Evolutionary conservation across 139 green algal genomes (phyloP).

Genomic region (Micractinium sp.): DNA sequence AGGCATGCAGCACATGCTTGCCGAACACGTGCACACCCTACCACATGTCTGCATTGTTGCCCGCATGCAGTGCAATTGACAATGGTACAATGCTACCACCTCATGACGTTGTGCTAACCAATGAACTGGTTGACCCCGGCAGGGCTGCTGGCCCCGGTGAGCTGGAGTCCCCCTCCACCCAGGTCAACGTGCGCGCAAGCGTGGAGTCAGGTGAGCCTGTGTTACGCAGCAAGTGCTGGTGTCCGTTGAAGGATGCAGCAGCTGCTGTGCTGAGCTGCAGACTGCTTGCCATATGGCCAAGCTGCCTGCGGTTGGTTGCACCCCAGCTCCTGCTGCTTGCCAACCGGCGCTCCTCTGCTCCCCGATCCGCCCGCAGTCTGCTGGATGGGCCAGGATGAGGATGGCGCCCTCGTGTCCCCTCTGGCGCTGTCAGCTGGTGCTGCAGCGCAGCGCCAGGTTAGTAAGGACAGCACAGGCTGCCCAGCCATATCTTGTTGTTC

Average conservation of each 20-base stretch:
- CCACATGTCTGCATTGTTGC: neutral
- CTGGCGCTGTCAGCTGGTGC: conserved; percentile 9
- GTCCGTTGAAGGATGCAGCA: neutral
- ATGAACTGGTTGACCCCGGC: neutral
- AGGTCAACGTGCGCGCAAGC: neutral
- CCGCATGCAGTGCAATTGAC: neutral
- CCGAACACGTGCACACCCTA: too few relatives aligned
- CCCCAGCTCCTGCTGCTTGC: too few relatives aligned
- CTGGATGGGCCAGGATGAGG: conserved; percentile 13
- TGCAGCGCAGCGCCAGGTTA: neutral
- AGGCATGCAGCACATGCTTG: too few relatives aligned
- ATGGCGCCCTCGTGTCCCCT: neutral
- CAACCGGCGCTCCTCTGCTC: too few relatives aligned
- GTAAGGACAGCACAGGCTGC: neutral
- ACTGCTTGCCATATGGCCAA: neutral
- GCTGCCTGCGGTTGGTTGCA: neutral
- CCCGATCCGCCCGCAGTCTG: conserved; percentile 5
- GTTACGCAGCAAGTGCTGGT: neutral
- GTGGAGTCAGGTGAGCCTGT: conserved; percentile 14
- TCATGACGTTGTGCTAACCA: neutral
- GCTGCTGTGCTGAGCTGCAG: neutral
- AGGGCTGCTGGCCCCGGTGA: conserved; percentile 10
- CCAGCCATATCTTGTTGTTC: neutral
- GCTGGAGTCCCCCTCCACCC: conserved; percentile 13
- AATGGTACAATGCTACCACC: neutral